phyloP scores from a whole-genome alignment of 2,329 filamentous ascomycete genomes.

The Orbilia blumenaviensis region DNA sequence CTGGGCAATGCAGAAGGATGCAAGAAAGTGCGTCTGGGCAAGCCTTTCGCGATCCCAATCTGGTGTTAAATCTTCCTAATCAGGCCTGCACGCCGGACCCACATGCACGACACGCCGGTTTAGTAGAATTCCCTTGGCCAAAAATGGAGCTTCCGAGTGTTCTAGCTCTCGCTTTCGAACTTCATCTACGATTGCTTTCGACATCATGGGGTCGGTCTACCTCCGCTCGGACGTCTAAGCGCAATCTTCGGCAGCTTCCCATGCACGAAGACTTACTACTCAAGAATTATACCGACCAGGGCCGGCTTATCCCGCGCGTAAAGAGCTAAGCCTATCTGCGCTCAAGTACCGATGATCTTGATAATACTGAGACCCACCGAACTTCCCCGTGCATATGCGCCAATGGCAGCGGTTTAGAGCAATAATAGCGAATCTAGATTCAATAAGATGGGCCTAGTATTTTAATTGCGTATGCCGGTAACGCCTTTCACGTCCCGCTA shows the following conservation, averaged over 20 bases:
- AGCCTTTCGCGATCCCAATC: not conserved
- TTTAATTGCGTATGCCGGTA: not conserved
- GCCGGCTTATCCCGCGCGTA: not conserved
- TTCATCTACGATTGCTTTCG: not conserved
- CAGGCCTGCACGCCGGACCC: not conserved
- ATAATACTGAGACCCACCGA: not conserved
- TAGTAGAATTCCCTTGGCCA: not conserved
- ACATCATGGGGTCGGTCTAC: not conserved
- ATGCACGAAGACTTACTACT: not conserved
- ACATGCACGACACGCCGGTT: not conserved
- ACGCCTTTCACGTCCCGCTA: not conserved
- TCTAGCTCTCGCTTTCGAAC: not conserved
- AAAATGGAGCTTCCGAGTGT: not conserved
- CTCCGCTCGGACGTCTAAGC: not conserved
- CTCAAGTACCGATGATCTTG: not conserved
- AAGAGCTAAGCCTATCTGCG: not conserved
- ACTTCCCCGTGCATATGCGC: constrained; percentile 9
- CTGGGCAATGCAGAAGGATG: constrained; percentile 1
- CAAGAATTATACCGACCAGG: not conserved
- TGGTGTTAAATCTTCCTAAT: constrained; percentile 8
- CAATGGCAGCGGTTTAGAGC: not conserved
- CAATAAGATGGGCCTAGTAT: not conserved
- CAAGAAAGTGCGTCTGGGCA: not conserved
- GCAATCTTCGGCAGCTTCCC: not conserved
- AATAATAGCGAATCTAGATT: constrained; percentile 10